Base-by-base conservation (phyloP, 23 red algal genomes). In the Chondrus crispus region DNA sequence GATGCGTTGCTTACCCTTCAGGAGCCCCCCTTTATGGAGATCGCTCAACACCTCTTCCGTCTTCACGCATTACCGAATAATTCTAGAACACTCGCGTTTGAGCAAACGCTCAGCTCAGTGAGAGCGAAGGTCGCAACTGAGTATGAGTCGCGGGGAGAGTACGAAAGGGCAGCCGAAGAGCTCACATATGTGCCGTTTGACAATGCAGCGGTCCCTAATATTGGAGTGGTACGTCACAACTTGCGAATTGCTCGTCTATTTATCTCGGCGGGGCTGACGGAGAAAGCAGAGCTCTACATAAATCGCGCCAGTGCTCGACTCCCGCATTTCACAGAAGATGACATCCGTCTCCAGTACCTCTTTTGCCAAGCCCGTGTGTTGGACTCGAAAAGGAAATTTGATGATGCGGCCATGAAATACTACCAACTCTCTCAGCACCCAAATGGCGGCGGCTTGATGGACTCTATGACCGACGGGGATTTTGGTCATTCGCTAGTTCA, bases 371-470 rank as follows among this genome's bases (percentile, higher is more conserved):
- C 95, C 11, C 71, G 83, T 20, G 20, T 97, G 19, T 68, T 94
- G 8, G 95, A 97, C 79, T 66, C 90, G 29, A 97, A 97, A 74
- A 46, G 91, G 19, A 75, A 76, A 3, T 97, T 97, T 90, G 83
- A 84, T 2, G 91, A 97, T 38, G 95, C 95, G 1, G 90, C 95
- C 28, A 86, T 86, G 68, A 75, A 93, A 42, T 97, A 94, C 80
- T 97, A 97, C 40, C 60, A 74, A 53, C 90, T 97, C 18, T 90
- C 90, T 4, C 89, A 97, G 49, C 64, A 58, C 22, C 74, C 74
- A 19, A 36, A 82, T 30, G 60, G 84, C 46, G 80, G 44, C 14
- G 50, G 84, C 28, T 44, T 50, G 24, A 43, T 82, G 40, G 76
- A 70, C 32, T 53, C 62, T 33, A 81, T 81, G 52, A 53, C 79